These are phyloP conservation scores for Chalciporus piperatus DNA, from an alignment of 768 basidiomycete species.

Conservation along the genomic window DNA sequence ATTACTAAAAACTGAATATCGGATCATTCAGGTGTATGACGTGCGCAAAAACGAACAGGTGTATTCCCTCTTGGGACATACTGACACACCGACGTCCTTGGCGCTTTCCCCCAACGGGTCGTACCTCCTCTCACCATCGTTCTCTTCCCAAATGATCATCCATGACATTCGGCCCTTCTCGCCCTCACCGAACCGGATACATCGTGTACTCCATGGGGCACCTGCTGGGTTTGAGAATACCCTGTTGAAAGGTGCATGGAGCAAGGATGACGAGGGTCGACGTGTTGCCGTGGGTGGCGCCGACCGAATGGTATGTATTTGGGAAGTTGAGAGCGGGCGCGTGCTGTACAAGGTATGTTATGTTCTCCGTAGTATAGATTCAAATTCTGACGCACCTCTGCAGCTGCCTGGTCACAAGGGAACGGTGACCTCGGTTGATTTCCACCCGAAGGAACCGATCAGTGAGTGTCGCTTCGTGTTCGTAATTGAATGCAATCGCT, in stretches of 20 bases:
- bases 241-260: slow-evolving; percentile 84
- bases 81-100: slow-evolving; percentile 93
- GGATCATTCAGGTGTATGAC: slow-evolving; percentile 72
- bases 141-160: slow-evolving; percentile 86
- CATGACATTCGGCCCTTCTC: slow-evolving; percentile 96
- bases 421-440: slow-evolving; percentile 92
- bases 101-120: slow-evolving; percentile 85
- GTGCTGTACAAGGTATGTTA: slow-evolving; percentile 71
- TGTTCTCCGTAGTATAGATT: not conserved
- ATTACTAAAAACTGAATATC: not conserved
- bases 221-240: slow-evolving; percentile 94
- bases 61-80: slow-evolving; percentile 79
- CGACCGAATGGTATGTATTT: slow-evolving; percentile 81
- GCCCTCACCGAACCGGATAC: slow-evolving; percentile 74
- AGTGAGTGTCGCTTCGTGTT: slow-evolving; percentile 48
- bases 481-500: slow-evolving; percentile 2
- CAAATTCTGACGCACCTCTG: not conserved
- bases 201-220: slow-evolving; percentile 76
- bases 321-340: slow-evolving; percentile 79
- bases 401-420: slow-evolving; percentile 96
- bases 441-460: slow-evolving; percentile 95
- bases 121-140: slow-evolving; percentile 85
- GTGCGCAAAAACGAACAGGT: slow-evolving; percentile 81
- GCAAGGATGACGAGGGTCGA: slow-evolving; percentile 75
- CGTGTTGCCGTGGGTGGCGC: slow-evolving; percentile 88